Conservation (phyloP, 208 protist species). For the Tritrichomonas musculus region DNA sequence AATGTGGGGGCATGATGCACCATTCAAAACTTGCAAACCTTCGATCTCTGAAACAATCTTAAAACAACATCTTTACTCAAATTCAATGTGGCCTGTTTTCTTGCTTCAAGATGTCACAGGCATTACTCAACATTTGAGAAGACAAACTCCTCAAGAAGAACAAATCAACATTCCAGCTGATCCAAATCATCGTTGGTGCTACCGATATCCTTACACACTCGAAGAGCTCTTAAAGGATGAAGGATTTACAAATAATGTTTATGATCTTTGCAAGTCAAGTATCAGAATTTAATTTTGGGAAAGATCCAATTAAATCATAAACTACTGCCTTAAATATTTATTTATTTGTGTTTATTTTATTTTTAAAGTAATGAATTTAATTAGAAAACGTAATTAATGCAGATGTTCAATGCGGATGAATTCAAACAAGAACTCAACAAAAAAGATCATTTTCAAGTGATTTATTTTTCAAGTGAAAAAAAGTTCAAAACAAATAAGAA, state of each 20-base stretch:
- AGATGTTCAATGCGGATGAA: no score
- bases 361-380: no score
- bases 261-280: no score
- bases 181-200: background rate
- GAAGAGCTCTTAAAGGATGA: background rate
- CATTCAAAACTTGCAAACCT: background rate
- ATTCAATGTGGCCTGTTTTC: background rate
- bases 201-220: background rate
- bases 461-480: no score
- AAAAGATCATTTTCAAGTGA: no score
- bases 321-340: no score
- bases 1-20: background rate
- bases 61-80: background rate
- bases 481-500: no score
- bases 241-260: background rate
- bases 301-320: no score
- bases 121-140: background rate
- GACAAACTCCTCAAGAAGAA: background rate
- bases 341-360: no score
- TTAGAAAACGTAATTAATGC: no score
- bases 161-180: conserved; percentile 9
- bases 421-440: no score
- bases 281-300: no score
- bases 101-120: background rate
- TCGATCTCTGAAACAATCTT: background rate